phyloP scores from a whole-genome alignment of 2,329 filamentous ascomycete species.

The Paracorniculantispora psalliotae region DNA sequence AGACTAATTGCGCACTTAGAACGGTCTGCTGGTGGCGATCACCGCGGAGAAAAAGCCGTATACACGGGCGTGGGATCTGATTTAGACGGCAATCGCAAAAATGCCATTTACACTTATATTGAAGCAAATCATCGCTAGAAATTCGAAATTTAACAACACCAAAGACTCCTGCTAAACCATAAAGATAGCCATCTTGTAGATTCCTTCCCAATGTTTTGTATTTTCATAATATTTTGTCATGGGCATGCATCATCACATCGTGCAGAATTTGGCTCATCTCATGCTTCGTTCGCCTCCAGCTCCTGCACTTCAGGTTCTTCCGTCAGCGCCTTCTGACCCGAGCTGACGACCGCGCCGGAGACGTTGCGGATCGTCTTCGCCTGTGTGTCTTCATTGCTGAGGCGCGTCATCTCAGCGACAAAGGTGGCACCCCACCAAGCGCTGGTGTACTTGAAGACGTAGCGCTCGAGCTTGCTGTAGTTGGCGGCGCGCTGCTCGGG shows the following conservation, averaged over 20 bases:
- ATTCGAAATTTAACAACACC: constrained; percentile 5
- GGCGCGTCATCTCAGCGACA: constrained; percentile 70
- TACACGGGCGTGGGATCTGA: no score
- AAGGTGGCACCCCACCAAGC: constrained; percentile 96
- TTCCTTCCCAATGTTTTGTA: neutral
- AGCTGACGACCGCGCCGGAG: constrained; percentile 33
- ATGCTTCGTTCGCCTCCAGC: neutral
- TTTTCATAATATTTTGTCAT: neutral
- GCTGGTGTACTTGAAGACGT: constrained; percentile 96
- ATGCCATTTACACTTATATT: no score
- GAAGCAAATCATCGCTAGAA: constrained; percentile 5
- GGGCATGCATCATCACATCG: neutral
- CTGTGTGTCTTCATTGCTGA: constrained; percentile 35
- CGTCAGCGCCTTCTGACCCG: neutral
- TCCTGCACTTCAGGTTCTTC: constrained; percentile 4
- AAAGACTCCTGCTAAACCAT: constrained; percentile 6
- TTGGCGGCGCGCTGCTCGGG: constrained; percentile 81
- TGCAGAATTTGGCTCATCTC: neutral
- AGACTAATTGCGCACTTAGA: no score
- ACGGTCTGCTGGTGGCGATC: no score
- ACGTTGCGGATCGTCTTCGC: constrained; percentile 38
- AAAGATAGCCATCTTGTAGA: neutral
- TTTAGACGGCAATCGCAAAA: no score
- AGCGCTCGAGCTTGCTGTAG: constrained; percentile 87
- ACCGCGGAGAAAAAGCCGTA: no score